phyloP scores from a whole-genome alignment of 2,329 filamentous ascomycete species.

The Phialocephala sp. region DNA sequence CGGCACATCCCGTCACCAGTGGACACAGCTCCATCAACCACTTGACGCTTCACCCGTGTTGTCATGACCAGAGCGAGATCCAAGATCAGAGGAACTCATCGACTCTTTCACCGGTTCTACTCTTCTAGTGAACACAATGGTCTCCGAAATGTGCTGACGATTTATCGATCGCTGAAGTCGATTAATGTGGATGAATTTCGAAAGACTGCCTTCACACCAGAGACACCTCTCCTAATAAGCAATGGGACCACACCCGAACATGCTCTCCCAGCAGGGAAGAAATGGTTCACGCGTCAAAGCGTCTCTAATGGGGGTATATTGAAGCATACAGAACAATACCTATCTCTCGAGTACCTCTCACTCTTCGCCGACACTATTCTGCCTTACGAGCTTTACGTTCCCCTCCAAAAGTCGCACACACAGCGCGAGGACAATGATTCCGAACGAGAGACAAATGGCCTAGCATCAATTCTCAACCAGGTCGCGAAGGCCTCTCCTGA shows the following conservation, averaged over 20 bases:
- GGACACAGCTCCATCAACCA: neutral
- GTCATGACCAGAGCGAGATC: conserved; percentile 12
- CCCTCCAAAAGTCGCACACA: neutral
- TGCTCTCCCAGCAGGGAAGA: conserved; percentile 56
- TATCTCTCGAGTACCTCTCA: conserved; percentile 43
- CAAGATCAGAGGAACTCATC: conserved; percentile 1
- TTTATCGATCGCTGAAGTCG: conserved; percentile 27
- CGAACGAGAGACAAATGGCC: too few relatives aligned
- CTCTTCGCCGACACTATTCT: conserved; percentile 55
- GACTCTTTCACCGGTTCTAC: conserved; percentile 14
- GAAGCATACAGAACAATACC: neutral
- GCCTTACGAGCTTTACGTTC: conserved; percentile 60
- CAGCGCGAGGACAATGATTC: neutral
- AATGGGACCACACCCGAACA: conserved; percentile 44
- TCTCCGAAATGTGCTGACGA: conserved; percentile 20
- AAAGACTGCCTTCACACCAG: conserved; percentile 56
- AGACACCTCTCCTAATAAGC: conserved; percentile 57
- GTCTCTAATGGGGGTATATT: neutral
- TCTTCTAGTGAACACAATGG: neutral
- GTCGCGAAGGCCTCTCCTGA: conserved; percentile 17
- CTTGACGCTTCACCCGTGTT: neutral
- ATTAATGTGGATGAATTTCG: conserved; percentile 54
- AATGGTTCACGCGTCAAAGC: conserved; percentile 59
- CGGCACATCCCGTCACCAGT: neutral
- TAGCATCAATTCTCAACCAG: conserved; percentile 12